Conservation (phyloP, 139 green algal genomes). For the Picocystis salinarum region DNA sequence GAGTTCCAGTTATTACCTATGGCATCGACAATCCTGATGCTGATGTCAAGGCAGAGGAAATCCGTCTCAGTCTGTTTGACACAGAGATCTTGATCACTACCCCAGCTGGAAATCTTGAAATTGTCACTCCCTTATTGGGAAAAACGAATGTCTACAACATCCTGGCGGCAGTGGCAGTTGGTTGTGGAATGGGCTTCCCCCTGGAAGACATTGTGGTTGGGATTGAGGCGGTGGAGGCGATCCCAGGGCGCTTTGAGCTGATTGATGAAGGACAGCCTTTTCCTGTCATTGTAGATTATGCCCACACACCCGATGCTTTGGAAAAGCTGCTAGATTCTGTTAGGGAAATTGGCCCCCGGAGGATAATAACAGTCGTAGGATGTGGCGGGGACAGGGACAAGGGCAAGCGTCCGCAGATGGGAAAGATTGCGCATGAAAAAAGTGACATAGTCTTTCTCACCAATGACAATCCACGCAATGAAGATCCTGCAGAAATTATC, state of each 20-base stretch:
- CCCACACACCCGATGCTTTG: conserved; percentile 51
- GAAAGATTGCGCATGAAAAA: conserved; percentile 55
- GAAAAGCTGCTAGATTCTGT: conserved; percentile 41
- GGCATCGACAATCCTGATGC: no score
- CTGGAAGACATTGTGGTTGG: conserved; percentile 46
- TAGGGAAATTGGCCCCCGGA: conserved; percentile 11
- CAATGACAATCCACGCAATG: conserved; percentile 60
- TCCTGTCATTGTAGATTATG: conserved; percentile 76
- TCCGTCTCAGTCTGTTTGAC: conserved; percentile 15
- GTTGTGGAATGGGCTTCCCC: conserved; percentile 46
- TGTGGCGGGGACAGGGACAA: conserved; percentile 40
- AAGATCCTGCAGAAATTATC: conserved; percentile 27
- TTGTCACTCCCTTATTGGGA: conserved; percentile 62
- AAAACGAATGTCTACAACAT: conserved; percentile 75
- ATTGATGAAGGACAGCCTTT: conserved; percentile 83
- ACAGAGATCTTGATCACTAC: conserved; percentile 6
- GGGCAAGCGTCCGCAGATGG: conserved; percentile 50
- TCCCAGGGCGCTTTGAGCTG: conserved; percentile 50
- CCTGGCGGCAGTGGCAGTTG: conserved; percentile 67
- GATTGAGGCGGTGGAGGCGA: conserved; percentile 50
- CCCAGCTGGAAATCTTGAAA: conserved; percentile 11
- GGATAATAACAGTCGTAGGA: conserved; percentile 64
- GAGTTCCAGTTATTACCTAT: no score
- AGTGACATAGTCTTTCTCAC: conserved; percentile 81
- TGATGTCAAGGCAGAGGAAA: no score